Evolutionary conservation across 306 rosid species (phyloP).

Genomic region (Quercus dentata): DNA sequence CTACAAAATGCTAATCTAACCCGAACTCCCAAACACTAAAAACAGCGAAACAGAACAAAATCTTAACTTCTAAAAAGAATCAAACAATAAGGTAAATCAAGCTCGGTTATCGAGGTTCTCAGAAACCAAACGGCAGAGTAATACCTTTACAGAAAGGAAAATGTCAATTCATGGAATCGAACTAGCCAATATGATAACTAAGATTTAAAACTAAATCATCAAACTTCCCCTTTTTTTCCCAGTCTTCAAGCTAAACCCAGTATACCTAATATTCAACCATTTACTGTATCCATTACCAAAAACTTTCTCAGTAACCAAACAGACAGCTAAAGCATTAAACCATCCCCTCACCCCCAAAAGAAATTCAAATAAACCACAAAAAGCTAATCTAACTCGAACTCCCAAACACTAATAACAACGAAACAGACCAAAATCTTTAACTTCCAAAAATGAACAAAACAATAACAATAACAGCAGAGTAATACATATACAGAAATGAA

Average conservation of each 20-base stretch:
- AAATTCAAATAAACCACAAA: neutral
- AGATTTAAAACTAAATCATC: neutral
- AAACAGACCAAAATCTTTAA: neutral
- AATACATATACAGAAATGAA: neutral
- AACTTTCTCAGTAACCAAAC: neutral
- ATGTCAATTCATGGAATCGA: too few relatives aligned
- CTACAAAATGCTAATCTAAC: too few relatives aligned
- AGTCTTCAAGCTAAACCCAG: neutral
- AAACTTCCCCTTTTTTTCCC: neutral
- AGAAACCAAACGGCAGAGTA: too few relatives aligned
- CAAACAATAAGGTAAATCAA: too few relatives aligned
- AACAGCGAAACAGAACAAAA: too few relatives aligned
- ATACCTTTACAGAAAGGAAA: too few relatives aligned
- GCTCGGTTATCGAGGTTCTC: too few relatives aligned
- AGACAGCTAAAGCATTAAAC: neutral
- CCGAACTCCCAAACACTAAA: too few relatives aligned
- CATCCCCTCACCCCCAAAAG: neutral
- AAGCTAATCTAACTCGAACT: neutral
- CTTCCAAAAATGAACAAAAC: neutral
- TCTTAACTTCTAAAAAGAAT: too few relatives aligned
- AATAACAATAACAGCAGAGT: neutral
- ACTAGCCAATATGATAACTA: neutral
- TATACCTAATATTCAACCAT: neutral
- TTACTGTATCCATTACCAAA: neutral
- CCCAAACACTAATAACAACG: neutral